Percentiles rank a stretch among this genome's conserved stretches.
Evolutionary conservation across 2,329 filamentous ascomycete genomes (phyloP).

Genomic region (Curvularia hawaiiensis): DNA sequence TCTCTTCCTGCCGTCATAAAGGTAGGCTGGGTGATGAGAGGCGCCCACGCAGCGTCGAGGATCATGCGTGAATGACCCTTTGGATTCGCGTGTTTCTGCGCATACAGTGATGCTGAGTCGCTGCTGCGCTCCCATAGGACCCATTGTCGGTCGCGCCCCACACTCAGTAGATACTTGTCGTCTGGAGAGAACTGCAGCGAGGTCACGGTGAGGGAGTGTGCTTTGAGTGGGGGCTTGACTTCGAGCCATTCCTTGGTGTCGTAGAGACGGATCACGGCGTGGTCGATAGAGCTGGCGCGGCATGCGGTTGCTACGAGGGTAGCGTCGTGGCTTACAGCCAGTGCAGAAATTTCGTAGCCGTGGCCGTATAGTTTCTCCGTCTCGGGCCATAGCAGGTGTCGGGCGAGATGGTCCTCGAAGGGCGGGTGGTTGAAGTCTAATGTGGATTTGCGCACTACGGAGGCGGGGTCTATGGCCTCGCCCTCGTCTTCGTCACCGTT

Average conservation of each 20-base stretch:
- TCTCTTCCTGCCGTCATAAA: conserved; percentile 93
- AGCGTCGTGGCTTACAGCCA: conserved; percentile 78
- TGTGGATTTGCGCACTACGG: conserved; percentile 63
- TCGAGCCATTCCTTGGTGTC: conserved; percentile 89
- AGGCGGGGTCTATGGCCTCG: conserved; percentile 61
- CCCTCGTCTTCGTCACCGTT: conserved; percentile 56
- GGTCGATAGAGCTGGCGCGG: conserved; percentile 88
- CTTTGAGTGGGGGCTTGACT: conserved; percentile 78
- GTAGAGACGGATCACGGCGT: conserved; percentile 91
- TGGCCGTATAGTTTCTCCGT: conserved; percentile 97
- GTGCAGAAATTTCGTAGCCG: conserved; percentile 92
- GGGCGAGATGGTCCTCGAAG: conserved; percentile 84
- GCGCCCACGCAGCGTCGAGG: conserved; percentile 81
- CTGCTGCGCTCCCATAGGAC: conserved; percentile 70
- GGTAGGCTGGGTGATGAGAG: conserved; percentile 42
- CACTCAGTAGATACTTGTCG: conserved; percentile 78
- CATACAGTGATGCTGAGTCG: conserved; percentile 53
- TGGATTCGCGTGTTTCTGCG: conserved; percentile 67
- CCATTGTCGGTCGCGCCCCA: conserved; percentile 92
- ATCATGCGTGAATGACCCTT: conserved; percentile 96
- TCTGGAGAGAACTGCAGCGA: conserved; percentile 79
- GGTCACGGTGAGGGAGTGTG: conserved; percentile 86
- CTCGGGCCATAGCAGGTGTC: conserved; percentile 94
- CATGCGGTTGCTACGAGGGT: conserved; percentile 86
- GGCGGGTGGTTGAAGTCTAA: conserved; percentile 76